Conservation (phyloP, 176 grass and related monocot species). For the Bolboschoenus planiculmis region DNA sequence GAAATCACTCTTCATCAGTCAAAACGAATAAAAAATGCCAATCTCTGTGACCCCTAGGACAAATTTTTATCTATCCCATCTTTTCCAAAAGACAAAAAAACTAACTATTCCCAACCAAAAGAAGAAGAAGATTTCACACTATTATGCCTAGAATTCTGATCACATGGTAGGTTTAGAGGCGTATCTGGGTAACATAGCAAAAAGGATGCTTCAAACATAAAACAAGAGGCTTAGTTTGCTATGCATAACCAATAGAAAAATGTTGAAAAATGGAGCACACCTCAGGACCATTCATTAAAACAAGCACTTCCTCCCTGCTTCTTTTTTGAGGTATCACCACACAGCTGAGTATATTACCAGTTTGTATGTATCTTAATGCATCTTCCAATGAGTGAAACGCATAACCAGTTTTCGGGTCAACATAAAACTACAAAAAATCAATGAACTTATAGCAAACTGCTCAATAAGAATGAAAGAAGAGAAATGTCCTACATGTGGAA, state of each 20-base stretch:
- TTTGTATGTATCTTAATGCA: not conserved
- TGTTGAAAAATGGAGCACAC: not conserved
- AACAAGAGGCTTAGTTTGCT: not conserved
- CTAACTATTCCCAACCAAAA: not conserved
- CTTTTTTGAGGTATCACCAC: not conserved
- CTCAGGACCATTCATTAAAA: not conserved
- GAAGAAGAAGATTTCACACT: not conserved
- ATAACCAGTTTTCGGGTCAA: not conserved
- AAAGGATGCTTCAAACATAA: not conserved
- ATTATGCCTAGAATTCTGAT: not conserved
- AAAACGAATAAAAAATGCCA: not conserved
- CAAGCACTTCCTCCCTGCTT: not conserved
- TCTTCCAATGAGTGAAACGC: conserved; percentile 18
- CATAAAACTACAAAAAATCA: conserved; percentile 10
- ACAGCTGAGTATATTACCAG: conserved; percentile 9
- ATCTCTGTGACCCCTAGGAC: not conserved
- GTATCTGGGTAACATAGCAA: not conserved
- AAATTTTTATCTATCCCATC: not conserved
- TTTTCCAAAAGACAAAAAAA: not conserved
- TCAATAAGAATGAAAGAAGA: not conserved
- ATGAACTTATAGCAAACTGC: not conserved
- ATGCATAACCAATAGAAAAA: not conserved
- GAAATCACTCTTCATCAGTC: not conserved
- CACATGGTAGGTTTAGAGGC: not conserved
- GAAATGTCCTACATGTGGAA: not conserved